Base-by-base conservation (phyloP, 1,284 basidiomycete genomes). In the Apiotrichum sp. region DNA sequence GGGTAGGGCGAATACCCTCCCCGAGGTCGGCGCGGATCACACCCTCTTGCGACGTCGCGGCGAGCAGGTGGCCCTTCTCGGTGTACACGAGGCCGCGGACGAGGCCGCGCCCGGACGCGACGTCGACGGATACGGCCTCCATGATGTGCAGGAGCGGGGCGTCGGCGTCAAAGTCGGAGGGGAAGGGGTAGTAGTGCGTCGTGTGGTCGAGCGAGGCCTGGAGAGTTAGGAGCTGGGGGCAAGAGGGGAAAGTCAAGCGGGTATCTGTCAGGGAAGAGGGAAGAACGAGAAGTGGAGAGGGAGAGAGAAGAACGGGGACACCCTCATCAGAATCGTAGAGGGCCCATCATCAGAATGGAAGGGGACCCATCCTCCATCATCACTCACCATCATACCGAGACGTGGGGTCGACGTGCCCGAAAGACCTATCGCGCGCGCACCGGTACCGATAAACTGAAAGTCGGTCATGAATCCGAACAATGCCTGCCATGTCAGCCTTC, bases 381-480 rank as follows among this genome's bases (percentile, higher is more conserved):
- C 3, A 48, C 47, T 48, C 47, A 48, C 47, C 61, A 82, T 80
- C 89, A 93, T 92, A 32, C 82, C 81, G 29, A 86, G 71, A 5
- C 80, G 64, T 14, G 69, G 76, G 33, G 49, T 63, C 16, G 60
- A 70, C 43, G 56, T 69, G 41, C 71, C 67, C 7, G 81, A 81
- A n/a, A 92, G 77, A 0, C 86, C 84, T 44, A 88, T 78, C 3
- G 83, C 82, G n/a, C 81, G 81, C 1, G 81, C 74, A 2, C 84
- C 87, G 0, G 82, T 82, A 8, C 81, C 78, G 57, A 93, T 85
- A 63, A 93, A 88, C 67, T 86, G 81, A 46, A 89, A 77, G 72
- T 95, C 91, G 2, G 89, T 90, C 52, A 91, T 81, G 66, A 92
- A 95, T 3, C 86, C 84, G 50, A 93, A 79, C 58, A 95, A 89